Percentiles rank a stretch among this genome's conserved stretches.
Evolutionary conservation across 345 rosid species (phyloP).

Genomic region (Cardiospermum halicacabum): DNA sequence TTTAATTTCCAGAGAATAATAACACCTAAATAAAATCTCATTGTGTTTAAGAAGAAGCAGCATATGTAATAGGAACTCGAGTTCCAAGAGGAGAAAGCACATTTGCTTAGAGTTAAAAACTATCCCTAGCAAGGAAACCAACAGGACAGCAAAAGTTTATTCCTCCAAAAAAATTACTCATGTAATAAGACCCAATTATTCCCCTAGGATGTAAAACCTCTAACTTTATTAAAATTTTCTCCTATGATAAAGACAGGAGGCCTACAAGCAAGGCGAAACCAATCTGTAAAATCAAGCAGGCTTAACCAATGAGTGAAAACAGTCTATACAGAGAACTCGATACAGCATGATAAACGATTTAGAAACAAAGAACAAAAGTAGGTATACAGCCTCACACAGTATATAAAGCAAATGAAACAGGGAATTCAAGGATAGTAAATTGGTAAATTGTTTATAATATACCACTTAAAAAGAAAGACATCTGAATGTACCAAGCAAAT

Average conservation of each 20-base stretch:
- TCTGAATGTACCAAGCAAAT: constrained; percentile 3
- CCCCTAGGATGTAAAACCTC: not conserved
- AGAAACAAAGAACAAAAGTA: not conserved
- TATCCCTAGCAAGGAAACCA: not conserved
- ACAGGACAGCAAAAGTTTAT: not conserved
- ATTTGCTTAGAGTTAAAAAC: not conserved
- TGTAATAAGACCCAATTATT: not conserved
- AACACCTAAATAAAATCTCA: not conserved
- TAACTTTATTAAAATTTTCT: not conserved
- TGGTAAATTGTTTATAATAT: not conserved
- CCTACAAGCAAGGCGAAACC: constrained; percentile 6
- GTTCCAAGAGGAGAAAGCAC: too few relatives aligned
- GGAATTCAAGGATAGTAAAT: not conserved
- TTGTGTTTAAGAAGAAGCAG: not conserved
- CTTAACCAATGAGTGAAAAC: not conserved
- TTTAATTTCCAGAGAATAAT: not conserved
- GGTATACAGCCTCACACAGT: not conserved
- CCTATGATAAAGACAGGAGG: not conserved
- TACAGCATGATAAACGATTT: not conserved
- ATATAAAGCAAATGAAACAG: not conserved
- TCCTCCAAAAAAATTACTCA: not conserved
- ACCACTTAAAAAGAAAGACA: not conserved
- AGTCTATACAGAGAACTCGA: not conserved
- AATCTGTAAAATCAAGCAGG: not conserved
- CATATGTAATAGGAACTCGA: too few relatives aligned